Evolutionary conservation across 2,329 filamentous ascomycete genomes (phyloP), one percentile per base, ranked within the genome.

Genomic region (Pyricularia pennisetigena): DNA sequence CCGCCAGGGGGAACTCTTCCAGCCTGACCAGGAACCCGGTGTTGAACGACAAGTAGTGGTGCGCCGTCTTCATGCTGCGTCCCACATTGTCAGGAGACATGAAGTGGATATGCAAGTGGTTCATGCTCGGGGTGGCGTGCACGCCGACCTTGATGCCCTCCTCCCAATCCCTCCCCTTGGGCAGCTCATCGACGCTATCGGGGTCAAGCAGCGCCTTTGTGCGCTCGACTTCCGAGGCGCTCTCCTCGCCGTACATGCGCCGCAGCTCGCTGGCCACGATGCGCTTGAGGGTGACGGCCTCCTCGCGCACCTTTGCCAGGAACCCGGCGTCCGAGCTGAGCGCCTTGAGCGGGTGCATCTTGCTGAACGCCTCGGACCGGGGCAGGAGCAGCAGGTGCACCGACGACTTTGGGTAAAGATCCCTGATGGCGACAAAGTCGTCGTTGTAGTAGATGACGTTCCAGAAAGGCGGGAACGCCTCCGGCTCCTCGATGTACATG

Each of bases 41-140:
- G 35, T 86, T 88, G 79, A 98, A 98, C 71, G 91, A 95, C 75
- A 95, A 92, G 79, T 97, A 98, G 79, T 98, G 95, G 76, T 93
- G 94, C 71, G 88, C 84, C 75, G 94, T 88, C 79, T 89, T 92
- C 78, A 97, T 72, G 64, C 83, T 84, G 12, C 86, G 83, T 54
- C 90, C 93, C 73, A 87, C 83, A 83, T 92, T 90, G 76, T 99
- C 95, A 23, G 87, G 82, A 57, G 91, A 92, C 69, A 98, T 79
- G 32, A 98, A 87, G 77, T 99, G 95, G 4, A 98, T 83, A 78
- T 99, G 95, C 68, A 98, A 76, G 76, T 98, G 93, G 71, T 86
- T 89, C 95, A 99, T 98, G 68, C 90, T 94, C 3, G 95, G 95
- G 72, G 90, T 87, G 3, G 92, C 90, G 79, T 99, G 95, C 8